These are phyloP conservation scores for Brassica juncea DNA, from an alignment of 345 rosid genomes.

Conservation along the genomic window DNA sequence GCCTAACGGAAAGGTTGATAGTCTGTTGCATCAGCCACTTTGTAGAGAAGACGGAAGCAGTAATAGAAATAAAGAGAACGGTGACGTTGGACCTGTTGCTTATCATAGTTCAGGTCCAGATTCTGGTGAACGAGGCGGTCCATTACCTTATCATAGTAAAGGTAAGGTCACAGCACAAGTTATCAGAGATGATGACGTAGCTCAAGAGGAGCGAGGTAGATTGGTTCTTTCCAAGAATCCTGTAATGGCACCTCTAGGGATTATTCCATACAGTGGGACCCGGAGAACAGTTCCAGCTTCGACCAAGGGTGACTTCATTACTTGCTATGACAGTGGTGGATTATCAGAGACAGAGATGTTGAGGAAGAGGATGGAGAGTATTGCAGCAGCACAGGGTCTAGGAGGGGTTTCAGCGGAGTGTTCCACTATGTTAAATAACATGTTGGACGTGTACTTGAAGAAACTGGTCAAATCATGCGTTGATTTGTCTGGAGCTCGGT, in stretches of 20 bases:
- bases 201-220: slow-evolving; percentile 51
- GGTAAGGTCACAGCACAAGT: slow-evolving; percentile 43
- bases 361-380: slow-evolving; percentile 78
- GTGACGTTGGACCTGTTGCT: slow-evolving; percentile 63
- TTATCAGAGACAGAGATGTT: slow-evolving; percentile 65
- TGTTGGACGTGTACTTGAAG: slow-evolving; percentile 82
- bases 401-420: slow-evolving; percentile 82
- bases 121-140: slow-evolving; percentile 47
- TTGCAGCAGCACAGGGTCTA: slow-evolving; percentile 71
- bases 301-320: slow-evolving; percentile 44
- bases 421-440: slow-evolving; percentile 67
- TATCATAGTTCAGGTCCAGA: slow-evolving; percentile 67
- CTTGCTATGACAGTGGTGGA: slow-evolving; percentile 66
- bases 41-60: slow-evolving; percentile 55
- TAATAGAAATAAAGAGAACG: slow-evolving; percentile 57
- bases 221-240: slow-evolving; percentile 49
- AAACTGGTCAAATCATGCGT: slow-evolving; percentile 72
- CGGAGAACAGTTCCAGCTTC: slow-evolving; percentile 53
- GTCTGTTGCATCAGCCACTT: slow-evolving; percentile 50
- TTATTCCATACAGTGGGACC: slow-evolving; percentile 68
- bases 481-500: slow-evolving; percentile 62
- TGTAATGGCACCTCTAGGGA: slow-evolving; percentile 79
- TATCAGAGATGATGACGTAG: slow-evolving; percentile 54
- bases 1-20: slow-evolving; percentile 78
- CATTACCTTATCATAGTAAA: slow-evolving; percentile 27